Evolutionary conservation across 1,284 basidiomycete species (phyloP), one percentile per base, ranked within the genome.

Genomic region (Termitomyces sp.): DNA sequence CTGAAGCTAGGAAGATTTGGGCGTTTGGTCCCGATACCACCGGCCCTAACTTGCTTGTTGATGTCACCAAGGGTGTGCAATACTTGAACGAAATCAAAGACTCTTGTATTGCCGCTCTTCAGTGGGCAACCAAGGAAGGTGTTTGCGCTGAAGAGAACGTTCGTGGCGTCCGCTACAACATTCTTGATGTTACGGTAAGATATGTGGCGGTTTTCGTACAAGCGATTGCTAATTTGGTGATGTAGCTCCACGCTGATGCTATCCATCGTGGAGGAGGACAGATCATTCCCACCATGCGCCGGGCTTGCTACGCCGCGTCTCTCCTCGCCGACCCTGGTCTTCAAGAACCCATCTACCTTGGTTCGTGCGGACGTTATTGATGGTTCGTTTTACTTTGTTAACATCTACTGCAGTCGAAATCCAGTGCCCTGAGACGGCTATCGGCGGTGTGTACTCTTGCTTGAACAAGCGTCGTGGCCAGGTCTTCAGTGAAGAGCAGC

Each of bases 201-300:
- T 15, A 19, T 54, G 19, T 54, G 42, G 15, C 9, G n/a, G 17
- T 19, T 50, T 26, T 38, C 31, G 15, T 24, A 26, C 24, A 26
- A 44, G 19, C n/a, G 21, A 7, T 42, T 5, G 30, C 21, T 40
- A 1, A 40, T 31, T 21, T 28, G n/a, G 7, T 24, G 3, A 31
- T 55, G 2, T 69, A 92, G 89, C 84, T 99, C 56, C 96, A 98
- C 76, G 84, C 96, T 69, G 96, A 99, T 82, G 95, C 96, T 64
- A 99, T 99, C 71, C 97, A 99, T 79, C 93, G 96, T 82, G 96
- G 97, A 77, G 95, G 95, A 82, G 96, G 96, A 73, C 95, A 99
- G 72, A 94, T 99, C 65, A 97, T 99, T 61, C 96, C 96, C 39
- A 98, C 96, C 8, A 93, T 94, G 5, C 91, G 97, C 77, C 94